Evolutionary conservation across 1,284 basidiomycete species (phyloP), one percentile per base, ranked within the genome.

Genomic region (Fistulinella staudtii): DNA sequence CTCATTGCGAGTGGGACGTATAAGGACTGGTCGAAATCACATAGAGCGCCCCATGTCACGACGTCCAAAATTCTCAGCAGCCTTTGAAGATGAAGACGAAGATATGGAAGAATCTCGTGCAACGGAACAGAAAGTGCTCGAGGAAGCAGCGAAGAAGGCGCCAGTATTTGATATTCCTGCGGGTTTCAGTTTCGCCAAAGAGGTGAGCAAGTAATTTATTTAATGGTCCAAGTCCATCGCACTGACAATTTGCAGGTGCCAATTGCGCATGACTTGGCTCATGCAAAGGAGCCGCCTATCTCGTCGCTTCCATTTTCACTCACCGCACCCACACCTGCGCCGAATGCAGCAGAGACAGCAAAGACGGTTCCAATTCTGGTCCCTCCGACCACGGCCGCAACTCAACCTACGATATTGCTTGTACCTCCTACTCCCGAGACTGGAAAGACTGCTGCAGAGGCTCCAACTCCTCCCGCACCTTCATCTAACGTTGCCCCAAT

Each of bases 251-350:
- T 29, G 54, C 47, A 68, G 47, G 49, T 59, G 15, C 54, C 67
- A 24, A 52, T 72, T 25, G 52, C 69, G 41, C 64, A 65, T 41
- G 68, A 70, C 50, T 41, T 64, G 17, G 49, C 65, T 2, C 61
- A 64, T n/a, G 76, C 75, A 14, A 82, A 79, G 54, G 85, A 86
- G 50, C 78, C 80, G 14, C 83, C 84, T 0, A 78, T 85, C 40
- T 37, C 68, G 21, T 68, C 76, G 4, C 67, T 87, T 44, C 84
- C 84, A 8, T 87, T 86, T 60, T 83, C 83, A 1, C 68, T 87
- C 41, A 66, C 65, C 8, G 73, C 71, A 49, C 47, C 73, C 17
- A 45, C 56, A 28, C 43, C 49, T 21, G 24, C 22, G 5, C 53
- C 36, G 27, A 39, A 41, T 23, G n/a, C 23, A 5, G 36, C 35